Base-by-base conservation (phyloP, 768 basidiomycete species). In the Candolleomyces eurysporus region DNA sequence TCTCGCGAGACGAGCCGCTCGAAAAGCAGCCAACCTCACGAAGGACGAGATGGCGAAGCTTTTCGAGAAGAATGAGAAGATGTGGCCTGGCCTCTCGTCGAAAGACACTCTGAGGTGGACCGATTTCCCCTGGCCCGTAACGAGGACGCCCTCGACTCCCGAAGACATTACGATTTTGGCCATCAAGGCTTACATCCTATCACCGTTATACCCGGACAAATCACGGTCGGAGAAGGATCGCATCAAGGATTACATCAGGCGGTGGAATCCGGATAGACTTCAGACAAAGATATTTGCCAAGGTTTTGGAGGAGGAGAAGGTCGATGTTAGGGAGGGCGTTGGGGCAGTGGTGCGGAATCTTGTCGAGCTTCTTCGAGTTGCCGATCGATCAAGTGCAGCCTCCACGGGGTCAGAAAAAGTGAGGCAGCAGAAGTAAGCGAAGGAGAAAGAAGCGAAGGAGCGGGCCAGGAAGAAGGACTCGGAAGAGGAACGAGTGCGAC, bases 231-330 rank as follows among this genome's bases (percentile, higher is more conserved):
- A 78, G 54, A 90, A 89, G 74, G 91, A 92, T 66, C 84, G 89
- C 13, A 79, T 91, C 64, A 90, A 86, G 76, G 90, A 92, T 63
- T 84, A 86, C 58, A 80, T 93, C 66, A 82, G 83, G 72, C 76
- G 81, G 64, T 93, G 90, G 91, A 90, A 93, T 72, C 91, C 91
- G 4, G 91, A 93, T 73, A 84, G 89, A 39, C 92, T 93, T 68
- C 87, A 92, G 65, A 85, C 84, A 32, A 86, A 88, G 70, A 74
- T 84, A 57, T 70, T 92, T 68, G 75, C 80, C 10, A 86, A 86
- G 72, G 89, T 92, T 53, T 73, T 76, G 53, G 85, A 87, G 63
- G 78, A 70, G 40, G 89, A 92, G 62, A 80, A 79, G 69, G 89
- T 85, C 67, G 82, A 72, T 67, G 89, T 93, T 53, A 82, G 84